Evolutionary conservation across 352 stramenopile species (phyloP).

Genomic region (Phytophthora pisi): DNA sequence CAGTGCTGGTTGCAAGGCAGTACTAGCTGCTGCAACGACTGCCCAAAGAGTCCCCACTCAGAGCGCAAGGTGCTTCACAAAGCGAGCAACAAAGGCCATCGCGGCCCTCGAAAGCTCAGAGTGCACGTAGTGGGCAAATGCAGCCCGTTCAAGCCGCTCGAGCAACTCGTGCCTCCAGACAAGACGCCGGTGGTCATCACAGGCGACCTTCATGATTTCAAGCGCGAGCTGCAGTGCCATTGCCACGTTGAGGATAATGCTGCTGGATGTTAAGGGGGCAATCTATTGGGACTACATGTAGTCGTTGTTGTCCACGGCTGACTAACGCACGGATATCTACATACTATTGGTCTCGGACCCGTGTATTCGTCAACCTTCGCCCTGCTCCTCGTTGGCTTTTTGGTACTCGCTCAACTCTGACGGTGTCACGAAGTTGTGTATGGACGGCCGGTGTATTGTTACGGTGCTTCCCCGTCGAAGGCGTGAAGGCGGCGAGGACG

Average conservation of each 20-base stretch:
- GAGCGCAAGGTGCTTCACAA: not conserved
- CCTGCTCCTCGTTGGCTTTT: conserved; percentile 25
- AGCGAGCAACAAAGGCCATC: conserved; percentile 6
- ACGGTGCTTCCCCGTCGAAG: conserved; percentile 13
- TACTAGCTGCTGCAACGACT: conserved; percentile 26
- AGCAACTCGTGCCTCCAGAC: conserved; percentile 55
- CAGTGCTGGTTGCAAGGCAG: conserved; percentile 55
- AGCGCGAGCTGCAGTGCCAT: conserved; percentile 60
- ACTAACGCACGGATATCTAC: conserved; percentile 22
- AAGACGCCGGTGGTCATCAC: conserved; percentile 61
- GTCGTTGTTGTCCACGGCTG: conserved; percentile 3
- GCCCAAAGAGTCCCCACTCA: not conserved
- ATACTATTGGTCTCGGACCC: conserved; percentile 6
- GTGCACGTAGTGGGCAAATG: conserved; percentile 78
- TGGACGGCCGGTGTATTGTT: conserved; percentile 43
- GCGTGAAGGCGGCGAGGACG: not conserved
- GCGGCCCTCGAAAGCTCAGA: conserved; percentile 54
- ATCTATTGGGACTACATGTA: conserved; percentile 26
- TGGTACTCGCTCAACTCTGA: conserved; percentile 73
- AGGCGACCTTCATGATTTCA: conserved; percentile 63
- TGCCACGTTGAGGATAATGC: conserved; percentile 27
- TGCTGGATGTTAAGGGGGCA: conserved; percentile 2
- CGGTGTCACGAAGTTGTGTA: conserved; percentile 61
- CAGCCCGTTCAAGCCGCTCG: conserved; percentile 65
- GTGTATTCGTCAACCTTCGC: conserved; percentile 21